Percentiles rank a stretch among this genome's conserved stretches.
Conservation (phyloP, 345 rosid genomes). For the Lepidium didymum region DNA sequence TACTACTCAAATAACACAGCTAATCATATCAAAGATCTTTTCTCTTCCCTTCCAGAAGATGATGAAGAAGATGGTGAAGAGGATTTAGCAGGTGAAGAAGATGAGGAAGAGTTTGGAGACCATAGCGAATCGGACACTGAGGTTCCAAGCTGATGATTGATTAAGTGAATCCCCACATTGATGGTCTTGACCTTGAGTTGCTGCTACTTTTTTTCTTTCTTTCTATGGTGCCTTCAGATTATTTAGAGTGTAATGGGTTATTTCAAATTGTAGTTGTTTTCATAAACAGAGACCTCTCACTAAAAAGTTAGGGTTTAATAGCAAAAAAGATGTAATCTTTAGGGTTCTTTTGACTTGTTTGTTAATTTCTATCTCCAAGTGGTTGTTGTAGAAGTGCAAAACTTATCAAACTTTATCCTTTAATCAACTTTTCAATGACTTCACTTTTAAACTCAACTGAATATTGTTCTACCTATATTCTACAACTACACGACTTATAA, state of each 20-base stretch:
- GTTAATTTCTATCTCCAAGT: neutral
- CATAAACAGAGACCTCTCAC: conserved; percentile 16
- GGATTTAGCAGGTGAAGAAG: conserved; percentile 28
- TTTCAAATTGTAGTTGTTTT: conserved; percentile 1
- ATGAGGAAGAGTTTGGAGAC: conserved; percentile 45
- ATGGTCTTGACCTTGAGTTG: conserved; percentile 1
- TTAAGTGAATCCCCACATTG: neutral
- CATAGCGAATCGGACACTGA: conserved; percentile 46
- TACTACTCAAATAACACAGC: conserved; percentile 27
- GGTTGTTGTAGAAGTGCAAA: conserved; percentile 9
- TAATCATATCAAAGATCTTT: conserved; percentile 25
- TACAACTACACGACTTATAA: neutral
- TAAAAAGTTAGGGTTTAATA: conserved; percentile 12
- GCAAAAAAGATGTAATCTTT: conserved; percentile 7
- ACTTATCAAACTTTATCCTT: conserved; percentile 2
- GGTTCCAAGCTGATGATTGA: conserved; percentile 38
- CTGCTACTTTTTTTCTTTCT: neutral
- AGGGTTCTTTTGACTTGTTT: conserved; percentile 13
- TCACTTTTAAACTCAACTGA: neutral
- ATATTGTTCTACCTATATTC: neutral
- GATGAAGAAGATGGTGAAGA: conserved; percentile 16
- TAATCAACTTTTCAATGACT: neutral
- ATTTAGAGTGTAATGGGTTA: conserved; percentile 11
- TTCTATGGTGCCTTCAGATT: neutral
- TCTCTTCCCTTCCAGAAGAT: conserved; percentile 26